Evolutionary conservation across 208 protist species (phyloP), one percentile per base, ranked within the genome.

Genomic region (Kentomonas sorsogonicus): DNA sequence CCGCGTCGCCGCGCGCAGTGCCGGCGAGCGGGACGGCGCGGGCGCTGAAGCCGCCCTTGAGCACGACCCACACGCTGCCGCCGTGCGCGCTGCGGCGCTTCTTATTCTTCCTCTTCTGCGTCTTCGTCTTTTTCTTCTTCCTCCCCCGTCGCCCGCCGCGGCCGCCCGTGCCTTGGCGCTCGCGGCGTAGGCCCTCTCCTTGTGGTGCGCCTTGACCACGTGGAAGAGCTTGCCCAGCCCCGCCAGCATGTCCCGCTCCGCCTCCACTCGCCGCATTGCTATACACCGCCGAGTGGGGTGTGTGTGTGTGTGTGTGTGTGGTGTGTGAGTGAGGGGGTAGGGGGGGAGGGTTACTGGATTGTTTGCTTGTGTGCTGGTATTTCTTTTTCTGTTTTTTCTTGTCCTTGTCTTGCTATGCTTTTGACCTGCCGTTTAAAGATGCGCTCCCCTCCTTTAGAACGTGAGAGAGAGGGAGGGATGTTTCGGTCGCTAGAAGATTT

Each of bases 51-150:
- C 79, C 79, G 25, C 86, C 86, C 47, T 93, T 93, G 30, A 93
- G 53, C n/a, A 81, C 56, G 20, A 93, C 77, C 83, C 86, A 93
- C 7, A 93, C 58, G 0, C 77, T 79, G 3, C 83, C 83, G 3
- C 86, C 83, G 30, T 63, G 38, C 5, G 31, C 16, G 67, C 61
- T 61, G 48, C 61, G 48, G 18, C 72, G 51, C 45, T 53, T 34
- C 29, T 51, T 63, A 15, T 71, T 66, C 40, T 54, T 53, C 16
- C 13, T 27, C n/a, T 13, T 16, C 5, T 20, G 50, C 29, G 36
- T 34, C 33, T 40, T 39, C 23, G n/a, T 53, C 53, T 38, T 55
- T 38, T 55, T 50, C 39, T 54, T 16, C 22, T 57, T 45, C 18
- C 27, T 38, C 18, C n/a, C 47, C n/a, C 27, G 31, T 20, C 25